A percentile compares a stretch with the other conserved stretches of the same genome.
Evolutionary conservation across 2,329 filamentous ascomycete species (phyloP).

Genomic region (Curvularia hawaiiensis): DNA sequence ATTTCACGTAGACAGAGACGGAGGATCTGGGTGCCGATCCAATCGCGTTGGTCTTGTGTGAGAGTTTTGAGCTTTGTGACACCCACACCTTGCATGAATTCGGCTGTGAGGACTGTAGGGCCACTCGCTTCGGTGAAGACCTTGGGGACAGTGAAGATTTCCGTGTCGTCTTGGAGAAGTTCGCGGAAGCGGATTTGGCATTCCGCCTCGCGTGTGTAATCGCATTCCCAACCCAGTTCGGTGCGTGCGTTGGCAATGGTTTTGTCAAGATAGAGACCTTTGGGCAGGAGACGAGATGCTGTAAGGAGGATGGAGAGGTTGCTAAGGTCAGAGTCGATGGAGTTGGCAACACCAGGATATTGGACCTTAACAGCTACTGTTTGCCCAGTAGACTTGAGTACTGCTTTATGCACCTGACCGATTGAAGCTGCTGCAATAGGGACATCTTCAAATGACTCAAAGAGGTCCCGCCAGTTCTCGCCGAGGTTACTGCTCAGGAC

Average conservation of each 20-base stretch:
- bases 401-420: slow-evolving; percentile 90
- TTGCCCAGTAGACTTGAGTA: slow-evolving; percentile 73
- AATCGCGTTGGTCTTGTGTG: slow-evolving; percentile 84
- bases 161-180: slow-evolving; percentile 75
- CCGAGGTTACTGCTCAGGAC: slow-evolving; percentile 83
- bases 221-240: slow-evolving; percentile 96
- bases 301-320: slow-evolving; percentile 91
- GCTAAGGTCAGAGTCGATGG: slow-evolving; percentile 94
- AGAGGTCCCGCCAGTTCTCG: slow-evolving; percentile 81
- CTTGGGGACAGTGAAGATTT: slow-evolving; percentile 78
- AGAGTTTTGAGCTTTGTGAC: slow-evolving; percentile 81
- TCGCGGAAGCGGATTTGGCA: slow-evolving; percentile 77
- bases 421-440: slow-evolving; percentile 97
- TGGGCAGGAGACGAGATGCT: slow-evolving; percentile 86
- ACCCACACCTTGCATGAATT: slow-evolving; percentile 83
- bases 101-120: slow-evolving; percentile 87
- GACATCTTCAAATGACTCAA: slow-evolving; percentile 82
- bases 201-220: slow-evolving; percentile 87
- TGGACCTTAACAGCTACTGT: slow-evolving; percentile 95
- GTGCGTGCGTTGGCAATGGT: slow-evolving; percentile 94
- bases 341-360: slow-evolving; percentile 93
- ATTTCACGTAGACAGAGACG: slow-evolving; percentile 92
- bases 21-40: slow-evolving; percentile 94
- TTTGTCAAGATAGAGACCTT: slow-evolving; percentile 92
- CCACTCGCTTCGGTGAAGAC: slow-evolving; percentile 81